phyloP scores from a whole-genome alignment of 2,329 filamentous ascomycete species.

The Cladosporium sp. region DNA sequence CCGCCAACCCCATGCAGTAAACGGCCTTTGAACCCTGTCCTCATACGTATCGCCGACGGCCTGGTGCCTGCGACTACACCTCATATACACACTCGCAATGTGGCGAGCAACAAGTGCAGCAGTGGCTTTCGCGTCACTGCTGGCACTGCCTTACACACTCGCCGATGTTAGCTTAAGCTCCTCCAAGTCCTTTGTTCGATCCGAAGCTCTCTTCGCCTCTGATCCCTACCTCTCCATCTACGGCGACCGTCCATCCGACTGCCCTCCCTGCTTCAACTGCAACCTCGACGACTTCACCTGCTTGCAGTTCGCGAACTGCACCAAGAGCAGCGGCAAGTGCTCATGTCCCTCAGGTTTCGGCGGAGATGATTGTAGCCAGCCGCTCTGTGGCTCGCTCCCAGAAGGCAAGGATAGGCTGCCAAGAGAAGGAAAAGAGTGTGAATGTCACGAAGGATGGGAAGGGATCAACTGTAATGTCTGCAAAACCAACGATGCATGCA shows the following conservation, averaged over 20 bases:
- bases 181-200: slow-evolving; percentile 10
- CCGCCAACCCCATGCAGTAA: background rate
- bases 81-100: slow-evolving; percentile 20
- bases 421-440: slow-evolving; percentile 66
- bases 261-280: slow-evolving; percentile 96
- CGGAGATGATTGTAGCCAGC: slow-evolving; percentile 86
- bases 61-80: slow-evolving; percentile 5
- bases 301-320: slow-evolving; percentile 85
- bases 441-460: slow-evolving; percentile 89
- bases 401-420: slow-evolving; percentile 75
- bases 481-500: slow-evolving; percentile 74
- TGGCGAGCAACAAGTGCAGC: slow-evolving; percentile 20
- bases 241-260: slow-evolving; percentile 69
- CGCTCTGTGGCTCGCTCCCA: slow-evolving; percentile 84
- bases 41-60: background rate
- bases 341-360: slow-evolving; percentile 89
- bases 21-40: background rate
- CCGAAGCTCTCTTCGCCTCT: slow-evolving; percentile 12
- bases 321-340: slow-evolving; percentile 87
- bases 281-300: slow-evolving; percentile 89
- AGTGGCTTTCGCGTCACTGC: slow-evolving; percentile 20
- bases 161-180: slow-evolving; percentile 14
- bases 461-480: slow-evolving; percentile 98
- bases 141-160: slow-evolving; percentile 20
- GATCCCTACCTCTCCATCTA: slow-evolving; percentile 54